These are phyloP conservation scores for Thermothelomyces thermophilus DNA, from an alignment of 2,329 filamentous ascomycete species.

Conservation along the genomic window DNA sequence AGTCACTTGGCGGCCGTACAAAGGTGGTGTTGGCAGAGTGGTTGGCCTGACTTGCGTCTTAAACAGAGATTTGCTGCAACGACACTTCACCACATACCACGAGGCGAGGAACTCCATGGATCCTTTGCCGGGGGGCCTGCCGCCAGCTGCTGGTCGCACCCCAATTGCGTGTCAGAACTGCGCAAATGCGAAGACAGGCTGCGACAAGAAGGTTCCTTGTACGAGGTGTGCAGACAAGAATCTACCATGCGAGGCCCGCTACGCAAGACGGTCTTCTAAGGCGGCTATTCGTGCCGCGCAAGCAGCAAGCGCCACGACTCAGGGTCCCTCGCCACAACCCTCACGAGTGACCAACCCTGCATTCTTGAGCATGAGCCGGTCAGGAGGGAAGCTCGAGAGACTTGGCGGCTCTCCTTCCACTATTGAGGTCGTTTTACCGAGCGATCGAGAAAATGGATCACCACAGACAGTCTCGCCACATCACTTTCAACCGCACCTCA, in stretches of 20 bases:
- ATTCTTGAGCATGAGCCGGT: conserved; percentile 34
- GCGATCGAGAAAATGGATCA: conserved; percentile 26
- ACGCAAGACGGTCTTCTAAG: conserved; percentile 46
- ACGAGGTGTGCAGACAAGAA: conserved; percentile 44
- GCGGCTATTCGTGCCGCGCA: conserved; percentile 39
- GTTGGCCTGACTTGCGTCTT: conserved; percentile 13
- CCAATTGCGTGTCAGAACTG: conserved; percentile 46
- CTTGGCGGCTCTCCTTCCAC: conserved; percentile 24
- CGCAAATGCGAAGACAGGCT: conserved; percentile 45
- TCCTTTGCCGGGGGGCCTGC: conserved; percentile 37
- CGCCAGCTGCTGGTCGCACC: conserved; percentile 36
- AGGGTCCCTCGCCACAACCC: conserved; percentile 24
- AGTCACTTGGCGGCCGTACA: neutral
- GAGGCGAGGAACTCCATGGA: conserved; percentile 43
- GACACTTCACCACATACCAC: conserved; percentile 47
- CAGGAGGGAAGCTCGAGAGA: conserved; percentile 24
- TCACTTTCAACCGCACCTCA: conserved; percentile 31
- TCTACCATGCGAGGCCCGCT: conserved; percentile 42
- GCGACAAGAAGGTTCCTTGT: conserved; percentile 45
- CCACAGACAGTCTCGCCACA: conserved; percentile 29
- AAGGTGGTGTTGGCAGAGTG: neutral
- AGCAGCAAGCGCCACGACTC: conserved; percentile 32
- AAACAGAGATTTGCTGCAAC: conserved; percentile 43
- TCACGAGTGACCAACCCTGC: conserved; percentile 29
- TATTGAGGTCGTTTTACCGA: conserved; percentile 28